phyloP scores from a whole-genome alignment of 2,329 filamentous ascomycete species.

The Colletotrichum musicola region DNA sequence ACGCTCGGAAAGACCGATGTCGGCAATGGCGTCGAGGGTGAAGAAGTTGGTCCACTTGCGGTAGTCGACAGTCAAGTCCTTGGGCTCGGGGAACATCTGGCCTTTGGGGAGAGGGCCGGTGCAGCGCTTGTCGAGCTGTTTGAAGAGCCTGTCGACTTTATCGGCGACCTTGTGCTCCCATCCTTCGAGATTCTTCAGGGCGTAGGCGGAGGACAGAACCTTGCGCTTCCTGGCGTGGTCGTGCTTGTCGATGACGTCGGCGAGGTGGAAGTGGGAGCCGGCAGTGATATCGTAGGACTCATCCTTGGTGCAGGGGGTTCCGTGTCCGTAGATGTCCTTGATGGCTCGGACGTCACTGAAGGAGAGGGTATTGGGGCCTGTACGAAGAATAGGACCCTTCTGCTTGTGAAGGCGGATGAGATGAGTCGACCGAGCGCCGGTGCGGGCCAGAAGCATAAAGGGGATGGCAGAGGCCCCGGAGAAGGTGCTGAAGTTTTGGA shows the following conservation, averaged over 20 bases:
- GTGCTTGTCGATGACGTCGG: conserved; percentile 63
- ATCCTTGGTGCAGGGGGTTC: conserved; percentile 63
- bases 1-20: conserved; percentile 65
- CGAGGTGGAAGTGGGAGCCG: conserved; percentile 64
- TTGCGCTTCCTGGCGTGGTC: conserved; percentile 66
- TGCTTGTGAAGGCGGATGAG: conserved; percentile 58
- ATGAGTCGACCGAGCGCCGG: conserved; percentile 57
- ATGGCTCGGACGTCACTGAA: conserved; percentile 56
- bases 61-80: conserved; percentile 62
- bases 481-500: conserved; percentile 56
- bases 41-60: conserved; percentile 68
- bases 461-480: conserved; percentile 60
- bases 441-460: conserved; percentile 59
- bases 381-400: conserved; percentile 57
- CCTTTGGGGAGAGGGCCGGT: conserved; percentile 51
- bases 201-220: conserved; percentile 63
- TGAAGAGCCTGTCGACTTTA: conserved; percentile 59
- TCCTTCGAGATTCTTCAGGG: conserved; percentile 64
- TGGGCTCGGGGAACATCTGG: conserved; percentile 43
- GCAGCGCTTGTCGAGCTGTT: conserved; percentile 56
- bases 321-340: conserved; percentile 64
- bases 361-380: conserved; percentile 58
- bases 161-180: conserved; percentile 69
- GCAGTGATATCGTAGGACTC: conserved; percentile 58
- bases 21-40: conserved; percentile 67